Conservation (phyloP, 75 land plant genomes). For the Pseudotsuga menziesii region DNA sequence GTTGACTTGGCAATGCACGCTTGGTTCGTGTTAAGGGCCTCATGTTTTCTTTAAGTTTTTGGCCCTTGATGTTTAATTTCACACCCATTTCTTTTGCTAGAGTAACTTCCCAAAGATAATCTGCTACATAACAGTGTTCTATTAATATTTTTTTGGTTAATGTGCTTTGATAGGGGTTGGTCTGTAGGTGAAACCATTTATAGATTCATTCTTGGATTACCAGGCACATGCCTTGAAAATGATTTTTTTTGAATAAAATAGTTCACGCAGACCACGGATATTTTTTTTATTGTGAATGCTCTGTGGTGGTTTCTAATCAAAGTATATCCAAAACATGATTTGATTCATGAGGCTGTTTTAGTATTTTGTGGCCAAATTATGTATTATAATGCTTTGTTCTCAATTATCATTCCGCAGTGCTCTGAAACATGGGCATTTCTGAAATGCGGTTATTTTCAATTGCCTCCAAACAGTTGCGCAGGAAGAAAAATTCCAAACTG, state of each 20-base stretch:
- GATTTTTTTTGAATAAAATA: slow-evolving; percentile 6
- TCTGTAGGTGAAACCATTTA: neutral
- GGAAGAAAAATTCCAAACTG: too few species aligned
- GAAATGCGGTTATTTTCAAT: too few species aligned
- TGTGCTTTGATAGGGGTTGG: neutral
- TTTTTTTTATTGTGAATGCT: too few species aligned
- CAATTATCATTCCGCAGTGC: too few species aligned
- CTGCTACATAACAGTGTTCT: neutral
- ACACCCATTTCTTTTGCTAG: neutral
- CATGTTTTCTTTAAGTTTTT: neutral
- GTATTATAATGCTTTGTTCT: too few species aligned
- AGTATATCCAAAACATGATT: too few species aligned
- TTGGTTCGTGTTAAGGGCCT: slow-evolving; percentile 1
- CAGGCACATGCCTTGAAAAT: neutral
- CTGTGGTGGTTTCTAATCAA: too few species aligned
- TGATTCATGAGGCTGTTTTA: too few species aligned
- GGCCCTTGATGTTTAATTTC: neutral
- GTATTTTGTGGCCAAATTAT: too few species aligned
- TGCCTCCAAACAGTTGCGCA: too few species aligned
- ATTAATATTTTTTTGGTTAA: slow-evolving; percentile 1
- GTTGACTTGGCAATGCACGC: neutral
- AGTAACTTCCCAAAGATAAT: neutral
- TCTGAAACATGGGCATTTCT: too few species aligned
- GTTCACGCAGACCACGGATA: neutral
- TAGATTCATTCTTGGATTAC: neutral